Conservation (phyloP, 2,329 filamentous ascomycete species). For the Ophiocordyceps camponoti-rufipedis region DNA sequence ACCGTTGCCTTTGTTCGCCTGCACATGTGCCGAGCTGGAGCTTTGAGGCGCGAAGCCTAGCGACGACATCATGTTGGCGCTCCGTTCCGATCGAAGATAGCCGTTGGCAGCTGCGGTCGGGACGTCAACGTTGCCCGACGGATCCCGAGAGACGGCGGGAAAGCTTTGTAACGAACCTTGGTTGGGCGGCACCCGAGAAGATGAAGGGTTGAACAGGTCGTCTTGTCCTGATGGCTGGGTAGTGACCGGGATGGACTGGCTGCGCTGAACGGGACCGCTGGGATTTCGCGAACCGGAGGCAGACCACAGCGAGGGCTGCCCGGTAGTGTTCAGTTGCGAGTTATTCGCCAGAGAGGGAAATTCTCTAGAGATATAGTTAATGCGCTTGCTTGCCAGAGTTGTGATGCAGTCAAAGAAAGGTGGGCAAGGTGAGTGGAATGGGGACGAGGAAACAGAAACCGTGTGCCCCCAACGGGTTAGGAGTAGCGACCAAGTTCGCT, state of each 20-base stretch:
- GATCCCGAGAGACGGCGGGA: constrained; percentile 26
- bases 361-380: constrained; percentile 24
- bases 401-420: neutral
- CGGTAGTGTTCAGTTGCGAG: constrained; percentile 30
- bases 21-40: constrained; percentile 15
- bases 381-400: neutral
- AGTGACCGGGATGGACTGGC: constrained; percentile 28
- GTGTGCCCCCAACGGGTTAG: neutral
- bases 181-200: constrained; percentile 16
- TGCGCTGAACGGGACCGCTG: constrained; percentile 29
- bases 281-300: constrained; percentile 28
- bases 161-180: constrained; percentile 28
- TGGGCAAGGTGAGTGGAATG: neutral
- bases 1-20: constrained; percentile 36
- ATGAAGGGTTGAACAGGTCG: constrained; percentile 23
- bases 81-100: constrained; percentile 38
- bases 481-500: neutral
- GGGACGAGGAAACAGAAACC: neutral
- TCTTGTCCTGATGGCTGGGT: constrained; percentile 33
- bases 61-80: constrained; percentile 30
- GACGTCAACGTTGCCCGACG: constrained; percentile 33
- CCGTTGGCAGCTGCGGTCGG: constrained; percentile 40
- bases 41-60: constrained; percentile 33
- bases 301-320: constrained; percentile 36
- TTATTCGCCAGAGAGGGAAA: constrained; percentile 49